Percentiles rank a stretch among this genome's conserved stretches.
phyloP scores from a whole-genome alignment of 305 asterid species.

The Salvia sclarea region DNA sequence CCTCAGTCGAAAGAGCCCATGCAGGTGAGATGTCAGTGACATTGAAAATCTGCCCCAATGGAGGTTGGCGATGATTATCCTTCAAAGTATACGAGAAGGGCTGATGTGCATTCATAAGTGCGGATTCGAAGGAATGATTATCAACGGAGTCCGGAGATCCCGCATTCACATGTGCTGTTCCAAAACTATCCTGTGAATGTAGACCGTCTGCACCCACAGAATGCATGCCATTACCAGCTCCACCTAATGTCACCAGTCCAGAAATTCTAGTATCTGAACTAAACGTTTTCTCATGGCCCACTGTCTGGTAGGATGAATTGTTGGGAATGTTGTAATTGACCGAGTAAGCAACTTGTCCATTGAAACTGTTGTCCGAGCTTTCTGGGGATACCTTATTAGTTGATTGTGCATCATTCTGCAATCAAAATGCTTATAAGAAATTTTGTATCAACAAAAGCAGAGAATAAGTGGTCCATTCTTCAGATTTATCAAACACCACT shows the following conservation, averaged over 20 bases:
- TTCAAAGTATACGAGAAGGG: constrained; percentile 43
- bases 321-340: constrained; percentile 33
- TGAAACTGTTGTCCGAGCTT: constrained; percentile 41
- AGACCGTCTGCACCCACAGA: constrained; percentile 40
- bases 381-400: constrained; percentile 42
- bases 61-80: constrained; percentile 40
- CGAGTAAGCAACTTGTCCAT: constrained; percentile 43
- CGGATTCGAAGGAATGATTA: constrained; percentile 49
- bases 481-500: constrained; percentile 19
- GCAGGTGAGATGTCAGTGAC: constrained; percentile 81
- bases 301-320: constrained; percentile 38
- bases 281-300: constrained; percentile 34
- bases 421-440: constrained; percentile 19
- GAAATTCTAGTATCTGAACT: constrained; percentile 41
- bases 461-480: constrained; percentile 4
- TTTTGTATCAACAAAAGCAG: constrained; percentile 22
- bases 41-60: constrained; percentile 52
- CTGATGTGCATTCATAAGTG: constrained; percentile 45
- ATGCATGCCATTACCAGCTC: constrained; percentile 29
- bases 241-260: constrained; percentile 35
- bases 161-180: constrained; percentile 49
- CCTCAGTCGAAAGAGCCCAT: constrained; percentile 80
- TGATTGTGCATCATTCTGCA: constrained; percentile 51
- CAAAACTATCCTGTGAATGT: constrained; percentile 65
- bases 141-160: constrained; percentile 63